A percentile compares a stretch with the other conserved stretches of the same genome.
phyloP scores from a whole-genome alignment of 176 grass and related monocot genomes.

The Raddia distichophylla region DNA sequence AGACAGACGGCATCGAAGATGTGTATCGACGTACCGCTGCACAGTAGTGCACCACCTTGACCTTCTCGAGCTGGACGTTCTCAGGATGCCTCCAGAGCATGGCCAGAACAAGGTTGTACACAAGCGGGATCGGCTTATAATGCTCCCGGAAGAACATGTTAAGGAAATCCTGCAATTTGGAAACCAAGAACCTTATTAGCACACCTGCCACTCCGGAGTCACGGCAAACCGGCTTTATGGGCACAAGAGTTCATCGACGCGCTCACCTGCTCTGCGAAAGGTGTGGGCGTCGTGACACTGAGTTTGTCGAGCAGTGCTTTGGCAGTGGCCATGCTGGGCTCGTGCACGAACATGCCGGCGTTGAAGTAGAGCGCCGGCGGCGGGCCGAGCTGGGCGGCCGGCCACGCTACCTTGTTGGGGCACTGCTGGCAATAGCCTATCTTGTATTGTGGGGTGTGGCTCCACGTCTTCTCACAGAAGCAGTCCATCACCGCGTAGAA shows the following conservation, averaged over 20 bases:
- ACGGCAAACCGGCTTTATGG: neutral
- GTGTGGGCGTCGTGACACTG: constrained; percentile 51
- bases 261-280: constrained; percentile 79
- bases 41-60: constrained; percentile 94
- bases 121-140: constrained; percentile 77
- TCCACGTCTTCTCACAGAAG: constrained; percentile 97
- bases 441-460: constrained; percentile 79
- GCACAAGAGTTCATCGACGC: neutral
- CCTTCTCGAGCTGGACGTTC: constrained; percentile 83
- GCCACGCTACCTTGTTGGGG: constrained; percentile 78
- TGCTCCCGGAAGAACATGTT: constrained; percentile 94
- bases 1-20: neutral
- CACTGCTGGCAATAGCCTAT: constrained; percentile 90
- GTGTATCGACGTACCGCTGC: constrained; percentile 54
- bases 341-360: constrained; percentile 90
- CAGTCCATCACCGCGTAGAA: constrained; percentile 97
- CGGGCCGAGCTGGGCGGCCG: constrained; percentile 63
- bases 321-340: constrained; percentile 72
- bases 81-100: constrained; percentile 98
- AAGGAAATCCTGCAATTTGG: constrained; percentile 69
- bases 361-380: constrained; percentile 92
- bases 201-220: neutral
- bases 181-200: neutral
- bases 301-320: constrained; percentile 58
- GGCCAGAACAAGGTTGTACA: constrained; percentile 85